Conservation (phyloP, 371 early-diverging fungal genomes). For the Lichtheimia hyalospora region DNA sequence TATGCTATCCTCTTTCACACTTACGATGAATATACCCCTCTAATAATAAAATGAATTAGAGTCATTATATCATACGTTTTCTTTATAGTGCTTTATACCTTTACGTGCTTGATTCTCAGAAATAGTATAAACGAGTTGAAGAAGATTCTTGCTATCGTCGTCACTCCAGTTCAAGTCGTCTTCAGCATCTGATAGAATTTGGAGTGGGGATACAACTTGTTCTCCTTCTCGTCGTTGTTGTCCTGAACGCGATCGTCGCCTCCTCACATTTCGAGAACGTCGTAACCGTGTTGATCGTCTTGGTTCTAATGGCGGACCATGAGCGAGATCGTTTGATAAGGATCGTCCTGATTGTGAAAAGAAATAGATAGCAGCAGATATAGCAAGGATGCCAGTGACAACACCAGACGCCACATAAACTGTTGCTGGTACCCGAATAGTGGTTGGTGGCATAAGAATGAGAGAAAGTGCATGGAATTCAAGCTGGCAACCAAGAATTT, state of each 20-base stretch:
- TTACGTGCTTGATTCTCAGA: conserved; percentile 87
- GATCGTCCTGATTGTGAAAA: conserved; percentile 2
- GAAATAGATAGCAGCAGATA: conserved; percentile 7
- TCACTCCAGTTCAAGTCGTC: conserved; percentile 36
- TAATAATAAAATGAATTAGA: conserved; percentile 13
- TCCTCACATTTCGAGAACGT: conserved; percentile 33
- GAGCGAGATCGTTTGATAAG: background rate
- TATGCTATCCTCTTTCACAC: conserved; percentile 5
- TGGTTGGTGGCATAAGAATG: background rate
- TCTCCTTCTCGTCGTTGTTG: conserved; percentile 1
- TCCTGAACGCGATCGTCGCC: conserved; percentile 23
- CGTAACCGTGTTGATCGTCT: conserved; percentile 22
- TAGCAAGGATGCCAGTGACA: conserved; percentile 14
- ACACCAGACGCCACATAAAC: conserved; percentile 12
- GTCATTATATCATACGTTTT: background rate
- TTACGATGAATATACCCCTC: conserved; percentile 82
- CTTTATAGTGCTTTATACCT: conserved; percentile 58
- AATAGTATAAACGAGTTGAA: conserved; percentile 81
- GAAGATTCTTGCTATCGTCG: conserved; percentile 63
- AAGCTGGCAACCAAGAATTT: too few species aligned
- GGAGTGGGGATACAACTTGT: conserved; percentile 7
- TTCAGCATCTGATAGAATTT: conserved; percentile 22
- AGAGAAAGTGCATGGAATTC: too few species aligned
- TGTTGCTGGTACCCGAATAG: conserved; percentile 6
- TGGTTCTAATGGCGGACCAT: background rate